Conservation (phyloP, 129 eudicot species). For the Artemisia tridentata region DNA sequence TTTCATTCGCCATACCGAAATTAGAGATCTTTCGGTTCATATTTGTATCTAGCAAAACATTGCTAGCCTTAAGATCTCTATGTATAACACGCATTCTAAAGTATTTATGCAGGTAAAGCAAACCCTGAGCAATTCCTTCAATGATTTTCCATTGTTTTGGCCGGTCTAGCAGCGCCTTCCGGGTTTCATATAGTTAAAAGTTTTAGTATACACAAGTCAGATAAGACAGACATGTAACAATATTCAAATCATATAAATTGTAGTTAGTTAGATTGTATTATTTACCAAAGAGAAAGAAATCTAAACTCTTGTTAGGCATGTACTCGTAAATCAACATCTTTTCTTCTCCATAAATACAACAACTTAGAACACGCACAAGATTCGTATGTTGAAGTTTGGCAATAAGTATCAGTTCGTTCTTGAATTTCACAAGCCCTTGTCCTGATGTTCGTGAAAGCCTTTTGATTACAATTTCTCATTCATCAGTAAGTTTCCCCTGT, state of each 20-base stretch:
- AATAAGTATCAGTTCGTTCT: conserved; percentile 38
- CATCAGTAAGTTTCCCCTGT: conserved; percentile 36
- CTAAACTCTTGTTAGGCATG: conserved; percentile 46
- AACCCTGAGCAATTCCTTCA: conserved; percentile 53
- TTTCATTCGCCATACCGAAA: too few relatives aligned
- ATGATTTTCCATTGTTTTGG: background rate
- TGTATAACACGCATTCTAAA: conserved; percentile 45
- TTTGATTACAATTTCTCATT: conserved; percentile 29
- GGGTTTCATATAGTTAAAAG: background rate
- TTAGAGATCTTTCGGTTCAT: too few relatives aligned
- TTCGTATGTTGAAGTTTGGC: conserved; percentile 37
- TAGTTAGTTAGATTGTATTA: background rate
- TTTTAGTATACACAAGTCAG: background rate
- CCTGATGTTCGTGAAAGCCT: conserved; percentile 27
- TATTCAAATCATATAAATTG: too few relatives aligned
- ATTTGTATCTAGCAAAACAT: too few relatives aligned
- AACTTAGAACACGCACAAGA: conserved; percentile 35
- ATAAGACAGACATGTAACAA: background rate
- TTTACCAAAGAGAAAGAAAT: conserved; percentile 24
- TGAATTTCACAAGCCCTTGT: conserved; percentile 36
- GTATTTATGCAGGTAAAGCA: conserved; percentile 56
- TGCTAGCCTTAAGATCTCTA: too few relatives aligned
- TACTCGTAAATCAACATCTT: conserved; percentile 40
- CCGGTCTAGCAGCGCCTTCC: conserved; percentile 1
- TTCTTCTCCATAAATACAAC: conserved; percentile 28